Percentiles rank a stretch among this genome's conserved stretches.
phyloP scores from a whole-genome alignment of 1,139 yeast genomes.

The Magnusiomyces tetraspermus region DNA sequence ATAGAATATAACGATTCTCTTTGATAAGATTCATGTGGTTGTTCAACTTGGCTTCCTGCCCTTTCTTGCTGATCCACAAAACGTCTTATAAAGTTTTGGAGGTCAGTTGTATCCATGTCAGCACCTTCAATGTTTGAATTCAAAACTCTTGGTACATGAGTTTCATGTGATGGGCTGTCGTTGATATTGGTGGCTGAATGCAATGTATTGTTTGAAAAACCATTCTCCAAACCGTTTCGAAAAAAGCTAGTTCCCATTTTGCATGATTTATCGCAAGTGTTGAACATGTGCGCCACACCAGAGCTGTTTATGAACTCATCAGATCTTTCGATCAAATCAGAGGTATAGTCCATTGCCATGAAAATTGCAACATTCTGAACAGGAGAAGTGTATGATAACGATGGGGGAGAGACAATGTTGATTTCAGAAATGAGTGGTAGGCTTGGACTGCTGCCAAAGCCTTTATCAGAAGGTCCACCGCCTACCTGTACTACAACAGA shows the following conservation, averaged over 20 bases:
- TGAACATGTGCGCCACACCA: constrained; percentile 8
- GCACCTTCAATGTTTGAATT: no score
- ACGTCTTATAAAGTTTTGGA: no score
- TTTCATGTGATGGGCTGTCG: no score
- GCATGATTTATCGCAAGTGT: neutral
- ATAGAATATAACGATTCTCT: no score
- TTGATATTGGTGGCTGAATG: no score
- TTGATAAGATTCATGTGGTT: no score
- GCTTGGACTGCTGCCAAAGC: neutral
- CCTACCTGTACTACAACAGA: constrained; percentile 12
- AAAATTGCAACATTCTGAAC: constrained; percentile 17
- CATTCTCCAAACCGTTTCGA: no score
- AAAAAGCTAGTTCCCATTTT: neutral
- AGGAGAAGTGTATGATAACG: constrained; percentile 15
- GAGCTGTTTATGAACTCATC: constrained; percentile 11
- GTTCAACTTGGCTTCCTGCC: no score
- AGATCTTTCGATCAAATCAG: constrained; percentile 8
- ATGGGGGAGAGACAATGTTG: constrained; percentile 17
- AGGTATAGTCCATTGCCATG: constrained; percentile 10
- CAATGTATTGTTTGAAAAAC: no score
- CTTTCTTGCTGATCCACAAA: no score
- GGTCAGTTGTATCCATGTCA: no score
- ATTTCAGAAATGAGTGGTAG: constrained; percentile 12
- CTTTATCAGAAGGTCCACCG: neutral
- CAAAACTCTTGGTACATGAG: no score